Conservation (phyloP, 1,284 basidiomycete species). For the Cryptococcus floricola region DNA sequence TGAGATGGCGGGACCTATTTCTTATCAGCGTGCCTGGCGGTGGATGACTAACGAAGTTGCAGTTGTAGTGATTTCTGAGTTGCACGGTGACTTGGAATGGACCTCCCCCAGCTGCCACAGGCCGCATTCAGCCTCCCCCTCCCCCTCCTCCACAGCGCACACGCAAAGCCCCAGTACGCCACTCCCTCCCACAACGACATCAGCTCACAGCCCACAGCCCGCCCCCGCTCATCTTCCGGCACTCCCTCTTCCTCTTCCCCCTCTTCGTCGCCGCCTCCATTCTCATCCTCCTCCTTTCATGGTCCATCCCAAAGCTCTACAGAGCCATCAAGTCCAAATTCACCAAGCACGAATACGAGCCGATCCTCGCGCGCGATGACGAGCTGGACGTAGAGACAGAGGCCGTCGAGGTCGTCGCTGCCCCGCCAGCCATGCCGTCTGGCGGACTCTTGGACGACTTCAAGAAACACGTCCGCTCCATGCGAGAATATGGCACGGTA, state of each 20-base stretch:
- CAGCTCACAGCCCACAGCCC: conserved; percentile 24
- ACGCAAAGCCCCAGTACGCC: conserved; percentile 8
- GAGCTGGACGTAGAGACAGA: conserved; percentile 18
- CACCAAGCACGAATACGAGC: conserved; percentile 21
- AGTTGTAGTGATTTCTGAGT: neutral
- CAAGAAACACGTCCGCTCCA: conserved; percentile 33
- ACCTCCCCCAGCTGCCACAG: conserved; percentile 3
- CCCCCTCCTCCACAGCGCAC: conserved; percentile 6
- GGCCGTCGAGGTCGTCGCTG: conserved; percentile 15
- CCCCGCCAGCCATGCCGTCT: conserved; percentile 34
- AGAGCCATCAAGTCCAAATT: conserved; percentile 5
- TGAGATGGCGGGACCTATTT: too few relatives aligned
- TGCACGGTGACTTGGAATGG: conserved; percentile 1
- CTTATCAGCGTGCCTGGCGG: too few relatives aligned
- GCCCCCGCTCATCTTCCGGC: conserved; percentile 28
- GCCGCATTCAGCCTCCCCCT: conserved; percentile 8
- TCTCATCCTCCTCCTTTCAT: conserved; percentile 27
- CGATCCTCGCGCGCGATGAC: conserved; percentile 26
- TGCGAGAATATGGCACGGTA: conserved; percentile 37
- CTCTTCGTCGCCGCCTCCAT: conserved; percentile 35
- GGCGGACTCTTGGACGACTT: conserved; percentile 43
- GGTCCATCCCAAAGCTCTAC: conserved; percentile 27
- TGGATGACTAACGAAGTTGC: too few relatives aligned
- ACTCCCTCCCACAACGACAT: neutral
- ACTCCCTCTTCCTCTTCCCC: conserved; percentile 45